phyloP scores from a whole-genome alignment of 768 basidiomycete species.

The Suillus paluster region DNA sequence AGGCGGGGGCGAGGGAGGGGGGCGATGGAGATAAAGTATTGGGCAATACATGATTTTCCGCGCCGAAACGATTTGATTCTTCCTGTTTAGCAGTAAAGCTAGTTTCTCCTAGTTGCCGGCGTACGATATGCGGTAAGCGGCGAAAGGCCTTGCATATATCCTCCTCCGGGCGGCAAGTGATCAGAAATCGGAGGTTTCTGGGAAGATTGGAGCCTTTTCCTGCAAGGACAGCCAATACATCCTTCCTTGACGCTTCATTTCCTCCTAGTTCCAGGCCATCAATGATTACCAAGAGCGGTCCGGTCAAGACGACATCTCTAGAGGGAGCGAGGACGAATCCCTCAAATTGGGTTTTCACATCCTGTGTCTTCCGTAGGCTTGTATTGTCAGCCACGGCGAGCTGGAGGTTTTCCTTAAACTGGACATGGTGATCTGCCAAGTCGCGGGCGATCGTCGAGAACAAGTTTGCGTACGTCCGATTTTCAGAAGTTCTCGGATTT shows the following conservation, averaged over 20 bases:
- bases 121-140: background rate
- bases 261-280: constrained; percentile 7
- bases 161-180: background rate
- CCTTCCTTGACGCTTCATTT: background rate
- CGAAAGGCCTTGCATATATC: constrained; percentile 1
- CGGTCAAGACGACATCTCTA: background rate
- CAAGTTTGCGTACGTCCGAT: constrained; percentile 26
- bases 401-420: constrained; percentile 23
- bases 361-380: background rate
- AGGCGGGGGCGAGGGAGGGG: background rate
- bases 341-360: background rate
- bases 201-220: background rate
- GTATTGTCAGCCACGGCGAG: constrained; percentile 17
- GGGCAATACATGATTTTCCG: background rate
- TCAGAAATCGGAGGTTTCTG: background rate
- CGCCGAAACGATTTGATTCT: too few relatives aligned
- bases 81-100: too few relatives aligned
- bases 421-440: constrained; percentile 33
- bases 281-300: constrained; percentile 7
- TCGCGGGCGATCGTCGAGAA: constrained; percentile 38
- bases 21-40: background rate
- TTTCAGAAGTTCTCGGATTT: background rate
- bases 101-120: background rate
- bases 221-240: background rate
- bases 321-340: constrained; percentile 4